Percentiles rank a stretch among this genome's conserved stretches.
Conservation (phyloP, 352 stramenopile genomes). For the Globisporangium viniferum region DNA sequence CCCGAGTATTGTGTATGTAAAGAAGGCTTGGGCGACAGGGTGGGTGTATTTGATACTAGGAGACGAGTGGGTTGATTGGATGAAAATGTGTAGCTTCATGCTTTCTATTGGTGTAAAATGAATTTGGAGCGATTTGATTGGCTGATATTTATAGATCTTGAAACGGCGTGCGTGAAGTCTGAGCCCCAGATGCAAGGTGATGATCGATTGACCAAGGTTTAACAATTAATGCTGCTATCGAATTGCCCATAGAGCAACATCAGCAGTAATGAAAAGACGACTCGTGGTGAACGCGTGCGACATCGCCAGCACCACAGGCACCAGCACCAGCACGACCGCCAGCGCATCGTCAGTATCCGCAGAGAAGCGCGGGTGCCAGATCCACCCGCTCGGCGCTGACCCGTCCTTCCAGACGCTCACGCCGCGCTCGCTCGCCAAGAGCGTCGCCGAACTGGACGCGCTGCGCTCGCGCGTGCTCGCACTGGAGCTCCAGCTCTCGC, state of each 20-base stretch:
- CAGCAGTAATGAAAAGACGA: constrained; percentile 10
- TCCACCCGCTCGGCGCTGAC: constrained; percentile 50
- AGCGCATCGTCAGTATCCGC: background rate
- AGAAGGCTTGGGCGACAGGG: background rate
- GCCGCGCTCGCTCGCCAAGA: constrained; percentile 52
- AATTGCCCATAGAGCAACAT: background rate
- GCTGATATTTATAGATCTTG: constrained; percentile 8
- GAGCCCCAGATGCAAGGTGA: background rate
- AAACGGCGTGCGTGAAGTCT: constrained; percentile 2
- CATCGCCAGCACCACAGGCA: constrained; percentile 11
- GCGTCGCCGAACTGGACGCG: constrained; percentile 47
- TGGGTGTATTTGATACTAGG: constrained; percentile 1
- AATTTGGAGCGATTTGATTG: background rate
- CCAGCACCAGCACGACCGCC: background rate
- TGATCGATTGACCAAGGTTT: background rate
- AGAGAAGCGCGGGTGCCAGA: constrained; percentile 24
- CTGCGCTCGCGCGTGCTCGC: constrained; percentile 45
- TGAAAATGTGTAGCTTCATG: background rate
- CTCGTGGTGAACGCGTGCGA: constrained; percentile 16
- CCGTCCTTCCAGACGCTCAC: constrained; percentile 44
- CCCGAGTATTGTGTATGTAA: background rate
- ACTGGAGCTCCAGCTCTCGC: constrained; percentile 50
- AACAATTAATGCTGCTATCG: background rate
- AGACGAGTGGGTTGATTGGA: background rate
- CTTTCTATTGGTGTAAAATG: constrained; percentile 4